Conservation (phyloP, 1,139 yeast genomes). For the Scheffersomyces insectosa region DNA sequence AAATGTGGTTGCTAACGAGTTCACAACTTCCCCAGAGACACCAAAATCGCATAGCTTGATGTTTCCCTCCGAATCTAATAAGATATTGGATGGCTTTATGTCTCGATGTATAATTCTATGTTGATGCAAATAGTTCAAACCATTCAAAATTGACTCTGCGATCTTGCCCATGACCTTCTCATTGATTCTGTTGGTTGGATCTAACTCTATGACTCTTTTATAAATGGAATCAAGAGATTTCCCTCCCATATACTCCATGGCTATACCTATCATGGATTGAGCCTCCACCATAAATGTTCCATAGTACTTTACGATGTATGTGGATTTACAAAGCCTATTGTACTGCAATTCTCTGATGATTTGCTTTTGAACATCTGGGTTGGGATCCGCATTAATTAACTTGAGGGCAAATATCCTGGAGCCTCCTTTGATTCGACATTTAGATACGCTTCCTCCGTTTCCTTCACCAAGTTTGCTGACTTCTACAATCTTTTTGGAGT, state of each 20-base stretch:
- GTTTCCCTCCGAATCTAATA: constrained; percentile 72
- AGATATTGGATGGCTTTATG: constrained; percentile 88
- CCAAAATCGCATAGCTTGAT: constrained; percentile 97
- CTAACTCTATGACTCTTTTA: constrained; percentile 56
- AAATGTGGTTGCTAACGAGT: constrained; percentile 91
- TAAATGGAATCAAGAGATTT: constrained; percentile 88
- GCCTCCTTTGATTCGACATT: constrained; percentile 52
- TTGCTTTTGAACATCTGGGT: constrained; percentile 82
- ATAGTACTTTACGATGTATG: constrained; percentile 85
- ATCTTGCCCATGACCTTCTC: constrained; percentile 90
- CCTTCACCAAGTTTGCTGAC: constrained; percentile 86
- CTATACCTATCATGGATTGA: constrained; percentile 76
- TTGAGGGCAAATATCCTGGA: constrained; percentile 79
- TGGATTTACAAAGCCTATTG: constrained; percentile 78
- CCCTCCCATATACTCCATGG: constrained; percentile 98
- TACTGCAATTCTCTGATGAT: constrained; percentile 87
- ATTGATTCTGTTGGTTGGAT: constrained; percentile 80
- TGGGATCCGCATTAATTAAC: constrained; percentile 71
- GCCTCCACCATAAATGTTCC: constrained; percentile 85
- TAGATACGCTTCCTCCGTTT: constrained; percentile 85
- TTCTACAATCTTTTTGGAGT: constrained; percentile 58
- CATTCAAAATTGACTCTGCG: constrained; percentile 80
- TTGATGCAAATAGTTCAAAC: constrained; percentile 84
- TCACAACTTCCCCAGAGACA: constrained; percentile 96
- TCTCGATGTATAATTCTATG: constrained; percentile 89